A percentile compares a stretch with the other conserved stretches of the same genome.
Conservation (phyloP, 352 stramenopile species). For the Pythium pyrilobum region DNA sequence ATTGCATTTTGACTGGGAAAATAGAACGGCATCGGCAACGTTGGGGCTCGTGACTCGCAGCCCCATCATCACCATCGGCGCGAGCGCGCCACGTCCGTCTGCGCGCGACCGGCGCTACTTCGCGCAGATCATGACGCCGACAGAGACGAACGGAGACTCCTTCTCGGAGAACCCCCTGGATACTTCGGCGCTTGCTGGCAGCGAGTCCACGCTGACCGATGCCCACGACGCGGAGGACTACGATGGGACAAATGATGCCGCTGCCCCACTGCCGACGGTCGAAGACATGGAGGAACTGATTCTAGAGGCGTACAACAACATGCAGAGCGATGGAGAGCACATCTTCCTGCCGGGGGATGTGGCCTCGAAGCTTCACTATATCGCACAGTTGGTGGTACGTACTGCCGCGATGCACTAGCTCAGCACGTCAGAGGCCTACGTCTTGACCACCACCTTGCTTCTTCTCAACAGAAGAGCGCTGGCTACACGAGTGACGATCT, state of each 20-base stretch:
- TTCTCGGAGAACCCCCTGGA: no score
- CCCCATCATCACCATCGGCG: neutral
- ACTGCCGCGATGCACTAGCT: no score
- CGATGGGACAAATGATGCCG: constrained; percentile 15
- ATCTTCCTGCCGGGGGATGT: constrained; percentile 72
- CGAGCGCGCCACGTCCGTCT: no score
- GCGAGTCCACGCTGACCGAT: no score
- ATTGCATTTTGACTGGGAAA: constrained; percentile 21
- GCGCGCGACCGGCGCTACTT: neutral
- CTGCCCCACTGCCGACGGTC: constrained; percentile 19
- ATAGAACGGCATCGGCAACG: constrained; percentile 18
- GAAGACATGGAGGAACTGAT: constrained; percentile 68
- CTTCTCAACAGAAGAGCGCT: constrained; percentile 5
- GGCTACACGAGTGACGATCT: constrained; percentile 19
- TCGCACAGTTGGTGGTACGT: constrained; percentile 56
- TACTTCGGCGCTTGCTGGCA: no score
- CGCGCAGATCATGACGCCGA: neutral
- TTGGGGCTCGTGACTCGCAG: neutral
- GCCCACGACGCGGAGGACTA: constrained; percentile 11
- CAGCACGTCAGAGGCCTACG: neutral
- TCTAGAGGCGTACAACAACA: constrained; percentile 77
- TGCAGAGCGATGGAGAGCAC: constrained; percentile 77
- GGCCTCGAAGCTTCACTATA: constrained; percentile 55
- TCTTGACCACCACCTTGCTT: neutral
- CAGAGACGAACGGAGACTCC: neutral